Evolutionary conservation across 768 basidiomycete species (phyloP), one percentile per base, ranked within the genome.

Genomic region (Termitomyces sp.): DNA sequence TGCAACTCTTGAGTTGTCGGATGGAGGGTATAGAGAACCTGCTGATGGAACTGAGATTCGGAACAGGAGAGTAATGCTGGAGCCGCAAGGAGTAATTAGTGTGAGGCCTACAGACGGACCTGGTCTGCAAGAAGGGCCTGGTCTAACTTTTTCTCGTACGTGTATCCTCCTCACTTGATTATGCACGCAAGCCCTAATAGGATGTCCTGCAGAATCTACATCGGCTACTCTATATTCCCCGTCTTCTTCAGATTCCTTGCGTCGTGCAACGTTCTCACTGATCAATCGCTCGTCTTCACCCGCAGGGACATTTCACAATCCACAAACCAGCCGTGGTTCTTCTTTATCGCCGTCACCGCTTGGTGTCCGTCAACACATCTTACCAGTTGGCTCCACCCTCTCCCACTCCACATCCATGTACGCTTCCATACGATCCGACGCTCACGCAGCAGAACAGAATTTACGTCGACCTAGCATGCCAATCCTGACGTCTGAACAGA

Each of bases 211-310:
- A 66, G 66, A 59, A 4, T 57, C 67, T 17, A 63, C 62, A 9
- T 59, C 65, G 2, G 61, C 53, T 11, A 60, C 71, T 7, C 73
- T 74, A 0, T 71, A 70, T 9, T 75, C 76, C 14, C 71, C 71
- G 0, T 75, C 75, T 6, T 76, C 76, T 3, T 71, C 69, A 12
- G 75, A 75, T 60, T 74, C 73, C 11, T 52, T 76, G 11, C 65
- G 54, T 42, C 62, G 66, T 8, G 51, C 59, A 9, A 53, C 68
- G 50, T 71, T 74, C 48, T 73, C 75, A 5, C 69, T 71, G 0
- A 59, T 60, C 36, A 67, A 71, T 38, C 65, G 62, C 11, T 65
- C 68, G 10, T 69, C 71, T 5, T 68, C 70, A 11, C 62, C 70
- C 4, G 59, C 71, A 43, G 63, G 60, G 15, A 61, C 66, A n/a